These are phyloP conservation scores for Euphorbia pulcherrima DNA, from an alignment of 345 rosid genomes.

Conservation along the genomic window DNA sequence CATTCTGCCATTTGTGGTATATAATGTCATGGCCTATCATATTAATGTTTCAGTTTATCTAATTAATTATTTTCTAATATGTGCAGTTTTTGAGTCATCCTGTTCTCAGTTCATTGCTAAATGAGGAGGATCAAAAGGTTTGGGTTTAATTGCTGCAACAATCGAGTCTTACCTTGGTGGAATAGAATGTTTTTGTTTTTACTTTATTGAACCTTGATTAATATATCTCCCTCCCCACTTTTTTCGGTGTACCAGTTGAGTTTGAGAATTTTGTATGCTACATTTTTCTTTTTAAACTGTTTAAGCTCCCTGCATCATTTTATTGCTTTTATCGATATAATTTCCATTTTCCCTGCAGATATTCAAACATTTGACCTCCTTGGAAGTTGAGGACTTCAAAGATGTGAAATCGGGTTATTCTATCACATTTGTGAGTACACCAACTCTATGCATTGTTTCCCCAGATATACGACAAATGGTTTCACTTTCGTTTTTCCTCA, in stretches of 20 bases:
- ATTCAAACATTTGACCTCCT: slow-evolving; percentile 58
- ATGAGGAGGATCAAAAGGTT: slow-evolving; percentile 93
- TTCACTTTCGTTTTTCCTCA: slow-evolving; percentile 4
- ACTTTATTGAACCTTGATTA: not conserved
- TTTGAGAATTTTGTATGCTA: not conserved
- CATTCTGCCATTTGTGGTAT: not conserved
- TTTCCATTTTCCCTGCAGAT: slow-evolving; percentile 38
- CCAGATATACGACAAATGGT: not conserved
- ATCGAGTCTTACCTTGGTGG: not conserved
- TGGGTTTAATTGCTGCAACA: slow-evolving; percentile 11
- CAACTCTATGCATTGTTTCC: not conserved
- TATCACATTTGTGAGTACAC: slow-evolving; percentile 70
- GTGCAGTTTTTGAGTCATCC: slow-evolving; percentile 87
- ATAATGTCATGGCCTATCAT: not conserved
- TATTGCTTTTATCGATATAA: not conserved
- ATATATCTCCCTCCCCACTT: not conserved
- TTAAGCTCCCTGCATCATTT: not conserved
- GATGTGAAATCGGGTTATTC: slow-evolving; percentile 90
- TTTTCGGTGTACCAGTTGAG: not conserved
- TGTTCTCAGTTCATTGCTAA: slow-evolving; percentile 71
- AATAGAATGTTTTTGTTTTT: not conserved
- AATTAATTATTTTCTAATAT: not conserved
- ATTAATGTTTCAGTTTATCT: not conserved
- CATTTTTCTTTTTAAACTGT: not conserved
- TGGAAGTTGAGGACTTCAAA: slow-evolving; percentile 86